Evolutionary conservation across 2,329 filamentous ascomycete genomes (phyloP), one percentile per base, ranked within the genome.

Genomic region (Colletotrichum costaricense): DNA sequence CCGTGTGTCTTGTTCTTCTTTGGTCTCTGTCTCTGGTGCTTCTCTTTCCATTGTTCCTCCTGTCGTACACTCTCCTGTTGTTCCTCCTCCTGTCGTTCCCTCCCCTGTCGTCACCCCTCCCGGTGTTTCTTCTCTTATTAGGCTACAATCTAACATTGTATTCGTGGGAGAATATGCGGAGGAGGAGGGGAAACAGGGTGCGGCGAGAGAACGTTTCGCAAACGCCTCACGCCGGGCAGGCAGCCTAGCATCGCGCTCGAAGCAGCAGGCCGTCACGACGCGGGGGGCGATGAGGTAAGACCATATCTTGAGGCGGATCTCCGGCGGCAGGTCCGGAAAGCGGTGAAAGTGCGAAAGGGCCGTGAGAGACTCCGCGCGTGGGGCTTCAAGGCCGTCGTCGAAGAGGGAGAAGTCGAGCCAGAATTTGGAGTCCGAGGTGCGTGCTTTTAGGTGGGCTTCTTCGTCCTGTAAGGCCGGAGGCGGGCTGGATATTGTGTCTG

Each of bases 261-360:
- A 78, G 77, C 86, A 88, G 69, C 84, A 83, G 30, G 82, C 81
- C 8, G 84, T 79, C 56, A 88, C 76, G 74, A 88, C 81, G 71
- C 87, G 85, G 33, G 86, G 86, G 73, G 81, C 82, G 63, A 88
- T 77, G 59, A 87, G 78, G 63, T 78, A 80, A 67, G 82, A 80
- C 87, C 86, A 88, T 74, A 88, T 81, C 78, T 83, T 82, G 67
- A 87, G 80, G 60, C 87, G 86, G 66, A 88, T 82, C 78, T 88
- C 87, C 30, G 82, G 67, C 2, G 87, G 87, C 8, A 88, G 81
- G n/a, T 75, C 56, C 4, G 78, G 63, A 77, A 86, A 86, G 58
- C 70, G 78, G 22, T 76, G 72, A 77, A 88, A 88, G 55, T 75
- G 80, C 16, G 78, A 78, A 76, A 83, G 84, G 56, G 78, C 67